Conservation (phyloP, 106 monocot species). For the Acanthochlamys bracteata region DNA sequence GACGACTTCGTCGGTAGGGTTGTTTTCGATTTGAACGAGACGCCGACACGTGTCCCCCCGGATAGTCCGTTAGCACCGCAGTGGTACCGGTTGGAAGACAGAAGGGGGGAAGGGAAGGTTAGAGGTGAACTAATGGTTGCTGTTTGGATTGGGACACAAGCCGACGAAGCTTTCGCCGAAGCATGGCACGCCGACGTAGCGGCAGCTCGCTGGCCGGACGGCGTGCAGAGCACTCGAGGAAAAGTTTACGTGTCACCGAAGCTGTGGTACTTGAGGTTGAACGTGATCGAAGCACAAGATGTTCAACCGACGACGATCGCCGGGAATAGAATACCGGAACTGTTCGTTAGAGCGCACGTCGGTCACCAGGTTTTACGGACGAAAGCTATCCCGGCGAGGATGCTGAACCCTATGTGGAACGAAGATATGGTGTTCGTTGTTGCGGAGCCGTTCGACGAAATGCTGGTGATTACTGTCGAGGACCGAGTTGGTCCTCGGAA, state of each 20-base stretch:
- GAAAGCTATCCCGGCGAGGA: neutral
- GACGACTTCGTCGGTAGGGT: slow-evolving; percentile 13
- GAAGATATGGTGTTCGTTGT: slow-evolving; percentile 39
- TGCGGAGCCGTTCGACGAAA: slow-evolving; percentile 41
- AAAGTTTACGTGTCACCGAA: slow-evolving; percentile 41
- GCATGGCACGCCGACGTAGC: slow-evolving; percentile 12
- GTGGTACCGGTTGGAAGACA: slow-evolving; percentile 14
- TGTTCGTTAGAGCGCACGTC: slow-evolving; percentile 23
- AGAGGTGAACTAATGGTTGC: slow-evolving; percentile 14
- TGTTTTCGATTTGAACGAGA: slow-evolving; percentile 17
- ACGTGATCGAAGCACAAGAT: slow-evolving; percentile 39
- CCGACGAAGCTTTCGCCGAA: slow-evolving; percentile 14
- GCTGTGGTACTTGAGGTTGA: slow-evolving; percentile 39
- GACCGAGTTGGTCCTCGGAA: slow-evolving; percentile 23
- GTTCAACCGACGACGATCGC: slow-evolving; percentile 12
- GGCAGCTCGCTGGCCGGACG: slow-evolving; percentile 5
- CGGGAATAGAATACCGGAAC: slow-evolving; percentile 16
- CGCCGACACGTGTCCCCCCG: slow-evolving; percentile 18
- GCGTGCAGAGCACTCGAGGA: slow-evolving; percentile 7
- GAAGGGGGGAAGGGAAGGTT: slow-evolving; percentile 5
- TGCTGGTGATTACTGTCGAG: slow-evolving; percentile 23
- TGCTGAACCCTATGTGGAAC: slow-evolving; percentile 31
- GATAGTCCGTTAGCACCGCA: slow-evolving; percentile 24
- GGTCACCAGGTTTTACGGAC: slow-evolving; percentile 33
- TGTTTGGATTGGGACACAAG: slow-evolving; percentile 17